These are phyloP conservation scores for Lentinula boryana DNA, from an alignment of 768 basidiomycete species.

Conservation along the genomic window DNA sequence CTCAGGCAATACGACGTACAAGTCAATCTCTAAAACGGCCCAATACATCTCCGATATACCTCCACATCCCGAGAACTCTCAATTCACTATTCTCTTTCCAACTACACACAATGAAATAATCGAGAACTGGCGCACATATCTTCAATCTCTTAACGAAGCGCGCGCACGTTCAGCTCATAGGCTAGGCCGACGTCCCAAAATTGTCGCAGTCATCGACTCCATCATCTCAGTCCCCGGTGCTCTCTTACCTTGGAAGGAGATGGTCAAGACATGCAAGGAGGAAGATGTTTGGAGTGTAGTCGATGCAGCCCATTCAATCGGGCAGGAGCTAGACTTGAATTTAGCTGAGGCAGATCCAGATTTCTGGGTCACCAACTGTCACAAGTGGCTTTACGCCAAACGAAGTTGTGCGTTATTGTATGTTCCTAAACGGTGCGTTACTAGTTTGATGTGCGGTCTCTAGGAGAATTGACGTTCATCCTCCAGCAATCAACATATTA, in stretches of 20 bases:
- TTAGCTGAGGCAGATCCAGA: constrained; percentile 43
- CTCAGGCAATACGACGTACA: constrained; percentile 52
- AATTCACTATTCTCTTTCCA: constrained; percentile 42
- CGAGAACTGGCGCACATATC: constrained; percentile 33
- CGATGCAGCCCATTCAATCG: constrained; percentile 64
- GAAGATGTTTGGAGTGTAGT: constrained; percentile 48
- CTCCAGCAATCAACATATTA: constrained; percentile 58
- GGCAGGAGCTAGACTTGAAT: constrained; percentile 49
- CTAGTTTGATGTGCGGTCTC: background rate
- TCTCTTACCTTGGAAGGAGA: constrained; percentile 52
- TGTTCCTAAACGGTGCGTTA: constrained; percentile 25
- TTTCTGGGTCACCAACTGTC: constrained; percentile 62
- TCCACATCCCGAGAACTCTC: constrained; percentile 37
- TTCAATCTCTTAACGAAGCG: constrained; percentile 14
- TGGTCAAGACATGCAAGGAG: constrained; percentile 48
- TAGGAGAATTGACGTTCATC: background rate
- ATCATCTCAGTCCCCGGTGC: constrained; percentile 47
- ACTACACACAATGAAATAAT: constrained; percentile 49
- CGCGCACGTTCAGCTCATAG: background rate
- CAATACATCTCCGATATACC: constrained; percentile 46
- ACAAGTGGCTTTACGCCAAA: constrained; percentile 60
- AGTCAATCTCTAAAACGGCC: constrained; percentile 38
- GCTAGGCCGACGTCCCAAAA: constrained; percentile 20
- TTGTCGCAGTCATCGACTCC: constrained; percentile 51
- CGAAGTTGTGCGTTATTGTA: constrained; percentile 46